Evolutionary conservation across 1,139 yeast genomes (phyloP).

Genomic region (Keqinozyma sinolaborantium): DNA sequence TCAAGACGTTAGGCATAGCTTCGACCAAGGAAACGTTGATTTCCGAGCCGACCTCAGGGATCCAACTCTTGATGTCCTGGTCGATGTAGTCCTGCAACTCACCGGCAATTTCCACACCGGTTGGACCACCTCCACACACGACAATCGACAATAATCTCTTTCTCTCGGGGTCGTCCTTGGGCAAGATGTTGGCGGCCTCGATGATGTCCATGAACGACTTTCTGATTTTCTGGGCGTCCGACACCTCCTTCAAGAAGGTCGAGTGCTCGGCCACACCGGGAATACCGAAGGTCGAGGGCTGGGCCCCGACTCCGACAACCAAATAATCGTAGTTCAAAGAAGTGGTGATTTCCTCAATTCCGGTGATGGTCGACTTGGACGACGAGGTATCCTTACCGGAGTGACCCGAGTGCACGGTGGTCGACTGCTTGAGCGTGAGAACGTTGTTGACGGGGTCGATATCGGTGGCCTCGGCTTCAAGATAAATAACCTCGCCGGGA

Average conservation of each 20-base stretch:
- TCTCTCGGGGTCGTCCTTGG: constrained; percentile 73
- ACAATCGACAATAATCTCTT: constrained; percentile 77
- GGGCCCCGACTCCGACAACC: constrained; percentile 89
- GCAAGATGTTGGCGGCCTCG: constrained; percentile 73
- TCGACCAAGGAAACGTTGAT: constrained; percentile 82
- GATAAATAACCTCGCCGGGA: constrained; percentile 76
- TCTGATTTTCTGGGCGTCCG: constrained; percentile 78
- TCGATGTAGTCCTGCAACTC: constrained; percentile 92
- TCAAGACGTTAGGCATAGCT: constrained; percentile 87
- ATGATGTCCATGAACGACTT: constrained; percentile 73
- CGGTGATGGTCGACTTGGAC: constrained; percentile 40
- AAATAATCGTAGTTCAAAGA: constrained; percentile 69
- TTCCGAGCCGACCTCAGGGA: constrained; percentile 81
- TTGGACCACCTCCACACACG: constrained; percentile 96
- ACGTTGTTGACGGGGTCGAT: constrained; percentile 68
- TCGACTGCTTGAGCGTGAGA: constrained; percentile 45
- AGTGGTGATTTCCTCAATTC: constrained; percentile 44
- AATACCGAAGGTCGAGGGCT: constrained; percentile 87
- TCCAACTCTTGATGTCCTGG: constrained; percentile 85
- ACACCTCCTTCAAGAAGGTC: constrained; percentile 79
- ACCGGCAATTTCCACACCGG: constrained; percentile 96
- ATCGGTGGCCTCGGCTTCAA: constrained; percentile 88
- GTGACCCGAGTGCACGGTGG: constrained; percentile 51
- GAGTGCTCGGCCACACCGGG: constrained; percentile 92
- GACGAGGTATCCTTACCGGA: constrained; percentile 52